These are phyloP conservation scores for Dacryopinax spathularia DNA, from an alignment of 768 basidiomycete species.

Conservation along the genomic window DNA sequence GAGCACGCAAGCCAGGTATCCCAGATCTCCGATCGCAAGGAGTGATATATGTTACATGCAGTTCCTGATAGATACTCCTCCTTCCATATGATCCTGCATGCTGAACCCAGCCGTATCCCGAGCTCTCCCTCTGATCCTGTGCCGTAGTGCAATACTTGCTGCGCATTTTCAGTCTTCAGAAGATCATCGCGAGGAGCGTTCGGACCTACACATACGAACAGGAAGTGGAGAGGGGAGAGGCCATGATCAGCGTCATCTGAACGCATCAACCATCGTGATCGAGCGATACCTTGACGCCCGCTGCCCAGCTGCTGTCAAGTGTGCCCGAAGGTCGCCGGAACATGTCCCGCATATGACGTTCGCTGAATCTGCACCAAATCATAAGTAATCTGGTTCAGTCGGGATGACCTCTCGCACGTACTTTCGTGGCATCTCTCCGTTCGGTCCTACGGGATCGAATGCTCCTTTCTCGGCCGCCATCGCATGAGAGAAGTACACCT, in stretches of 20 bases:
- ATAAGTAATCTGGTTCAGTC: not conserved
- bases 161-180: not conserved
- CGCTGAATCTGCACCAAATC: not conserved
- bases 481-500: not conserved
- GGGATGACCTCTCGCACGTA: not conserved
- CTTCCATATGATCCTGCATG: no score
- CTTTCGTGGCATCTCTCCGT: slow-evolving; percentile 1
- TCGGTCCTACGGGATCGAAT: not conserved
- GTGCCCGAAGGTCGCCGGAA: not conserved
- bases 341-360: not conserved
- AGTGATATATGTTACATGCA: not conserved
- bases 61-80: not conserved
- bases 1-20: not conserved
- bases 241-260: not conserved
- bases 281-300: not conserved
- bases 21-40: not conserved
- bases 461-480: not conserved
- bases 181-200: not conserved
- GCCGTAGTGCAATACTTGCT: not conserved
- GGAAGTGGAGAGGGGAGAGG: not conserved
- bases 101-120: no score
- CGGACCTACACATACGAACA: not conserved
- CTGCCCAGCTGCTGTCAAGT: not conserved
- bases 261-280: not conserved
- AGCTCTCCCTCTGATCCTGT: no score